Evolutionary conservation across 1,139 yeast species (phyloP).

Genomic region (Oligophagozyma castellii): DNA sequence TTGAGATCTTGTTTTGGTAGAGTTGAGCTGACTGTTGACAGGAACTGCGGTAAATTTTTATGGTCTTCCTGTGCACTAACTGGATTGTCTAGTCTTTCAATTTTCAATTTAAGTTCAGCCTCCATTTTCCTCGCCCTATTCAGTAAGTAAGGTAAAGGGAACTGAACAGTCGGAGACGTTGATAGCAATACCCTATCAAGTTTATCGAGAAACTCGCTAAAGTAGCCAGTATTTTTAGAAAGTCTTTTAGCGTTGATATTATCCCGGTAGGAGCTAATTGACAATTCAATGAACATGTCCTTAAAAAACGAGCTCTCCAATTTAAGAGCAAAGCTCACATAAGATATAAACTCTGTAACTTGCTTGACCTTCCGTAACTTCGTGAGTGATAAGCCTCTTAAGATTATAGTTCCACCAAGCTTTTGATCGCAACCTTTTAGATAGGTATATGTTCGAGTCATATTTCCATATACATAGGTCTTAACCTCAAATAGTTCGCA

Average conservation of each 20-base stretch:
- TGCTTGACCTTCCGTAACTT: conserved; percentile 55
- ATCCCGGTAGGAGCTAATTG: conserved; percentile 23
- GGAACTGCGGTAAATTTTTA: conserved; percentile 3
- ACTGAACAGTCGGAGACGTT: conserved; percentile 62
- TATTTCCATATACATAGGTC: conserved; percentile 41
- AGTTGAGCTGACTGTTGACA: conserved; percentile 16
- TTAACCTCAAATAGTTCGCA: conserved; percentile 63
- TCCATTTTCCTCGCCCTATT: conserved; percentile 44
- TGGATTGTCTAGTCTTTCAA: conserved; percentile 15
- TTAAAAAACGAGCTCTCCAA: conserved; percentile 72
- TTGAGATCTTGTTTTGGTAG: conserved; percentile 20
- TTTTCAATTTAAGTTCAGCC: conserved; percentile 25
- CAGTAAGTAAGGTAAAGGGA: conserved; percentile 52
- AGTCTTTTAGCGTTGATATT: conserved; percentile 7
- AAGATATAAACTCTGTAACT: conserved; percentile 67
- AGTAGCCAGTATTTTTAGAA: conserved; percentile 21
- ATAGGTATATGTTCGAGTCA: conserved; percentile 58
- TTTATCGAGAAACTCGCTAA: conserved; percentile 36
- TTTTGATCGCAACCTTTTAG: conserved; percentile 65
- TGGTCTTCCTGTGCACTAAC: conserved; percentile 8
- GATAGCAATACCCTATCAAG: conserved; percentile 44
- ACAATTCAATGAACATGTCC: conserved; percentile 52
- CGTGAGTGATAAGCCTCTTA: conserved; percentile 63
- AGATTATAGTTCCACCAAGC: conserved; percentile 67
- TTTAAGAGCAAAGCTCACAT: conserved; percentile 61